Conservation (phyloP, 345 rosid species). For the Salix brachista region DNA sequence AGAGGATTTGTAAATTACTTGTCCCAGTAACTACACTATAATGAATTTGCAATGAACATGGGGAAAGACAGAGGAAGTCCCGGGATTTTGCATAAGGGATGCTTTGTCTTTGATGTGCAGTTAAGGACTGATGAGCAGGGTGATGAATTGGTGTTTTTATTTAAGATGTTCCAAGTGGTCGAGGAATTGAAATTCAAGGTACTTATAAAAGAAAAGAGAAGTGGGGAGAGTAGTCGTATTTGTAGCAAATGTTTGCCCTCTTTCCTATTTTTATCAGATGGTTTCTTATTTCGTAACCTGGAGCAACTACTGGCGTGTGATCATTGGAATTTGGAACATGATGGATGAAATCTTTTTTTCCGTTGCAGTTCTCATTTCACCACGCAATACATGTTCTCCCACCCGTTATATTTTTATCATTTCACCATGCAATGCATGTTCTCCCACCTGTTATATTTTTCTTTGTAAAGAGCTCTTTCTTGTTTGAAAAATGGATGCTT, state of each 20-base stretch:
- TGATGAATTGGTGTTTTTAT: neutral
- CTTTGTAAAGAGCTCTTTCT: neutral
- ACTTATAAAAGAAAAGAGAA: neutral
- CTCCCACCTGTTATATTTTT: neutral
- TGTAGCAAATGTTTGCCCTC: neutral
- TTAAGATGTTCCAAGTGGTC: neutral
- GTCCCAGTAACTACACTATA: neutral
- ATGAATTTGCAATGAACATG: neutral
- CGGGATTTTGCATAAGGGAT: neutral
- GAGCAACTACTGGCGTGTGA: neutral
- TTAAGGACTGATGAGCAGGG: neutral
- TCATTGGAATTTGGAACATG: neutral
- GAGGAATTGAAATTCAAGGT: neutral
- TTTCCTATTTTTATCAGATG: neutral
- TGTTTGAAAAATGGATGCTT: neutral
- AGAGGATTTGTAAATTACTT: slow-evolving; percentile 37
- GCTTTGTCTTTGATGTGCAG: neutral
- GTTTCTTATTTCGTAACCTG: neutral
- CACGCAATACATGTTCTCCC: neutral
- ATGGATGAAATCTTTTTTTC: neutral
- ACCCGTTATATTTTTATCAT: too few relatives aligned
- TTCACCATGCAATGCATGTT: neutral
- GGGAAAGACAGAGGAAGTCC: neutral
- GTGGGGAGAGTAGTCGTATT: neutral
- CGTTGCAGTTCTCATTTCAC: neutral